phyloP scores from a whole-genome alignment of 768 basidiomycete genomes.

The Symmetrospora coprosmae region DNA sequence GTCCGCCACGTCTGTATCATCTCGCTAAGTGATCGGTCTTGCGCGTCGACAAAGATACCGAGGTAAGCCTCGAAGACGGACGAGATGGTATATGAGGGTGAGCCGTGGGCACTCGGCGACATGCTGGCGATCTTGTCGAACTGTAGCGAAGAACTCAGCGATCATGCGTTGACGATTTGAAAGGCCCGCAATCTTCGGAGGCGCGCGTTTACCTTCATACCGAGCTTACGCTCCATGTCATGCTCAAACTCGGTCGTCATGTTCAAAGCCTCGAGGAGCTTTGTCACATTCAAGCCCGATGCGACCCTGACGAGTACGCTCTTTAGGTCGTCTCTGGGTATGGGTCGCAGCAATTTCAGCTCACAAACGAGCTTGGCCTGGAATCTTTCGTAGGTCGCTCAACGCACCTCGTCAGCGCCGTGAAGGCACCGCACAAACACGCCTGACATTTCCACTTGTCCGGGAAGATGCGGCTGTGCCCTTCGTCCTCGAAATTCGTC shows the following conservation, averaged over 20 bases:
- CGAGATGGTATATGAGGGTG: constrained; percentile 48
- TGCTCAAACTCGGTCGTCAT: constrained; percentile 76
- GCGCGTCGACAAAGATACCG: constrained; percentile 84
- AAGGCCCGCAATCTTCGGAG: neutral
- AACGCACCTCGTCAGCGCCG: constrained; percentile 22
- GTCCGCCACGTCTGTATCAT: constrained; percentile 5
- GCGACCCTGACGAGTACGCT: constrained; percentile 65
- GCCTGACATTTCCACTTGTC: constrained; percentile 71
- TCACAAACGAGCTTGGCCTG: neutral
- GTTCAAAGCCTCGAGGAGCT: constrained; percentile 71
- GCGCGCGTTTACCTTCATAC: constrained; percentile 43
- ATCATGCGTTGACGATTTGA: too few relatives aligned
- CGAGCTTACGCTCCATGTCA: constrained; percentile 67
- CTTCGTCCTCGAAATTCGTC: constrained; percentile 65
- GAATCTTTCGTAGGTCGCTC: neutral
- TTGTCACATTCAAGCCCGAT: constrained; percentile 56
- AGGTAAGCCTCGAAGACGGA: constrained; percentile 87
- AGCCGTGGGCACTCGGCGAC: constrained; percentile 25
- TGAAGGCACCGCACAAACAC: constrained; percentile 64
- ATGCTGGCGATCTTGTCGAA: constrained; percentile 31
- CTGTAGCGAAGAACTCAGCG: constrained; percentile 14
- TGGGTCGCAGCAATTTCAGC: constrained; percentile 38
- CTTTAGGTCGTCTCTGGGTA: constrained; percentile 62
- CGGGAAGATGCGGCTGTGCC: constrained; percentile 70
- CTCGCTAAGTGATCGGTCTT: constrained; percentile 59